These are phyloP conservation scores for Trichophyton verrucosum DNA, from an alignment of 2,329 filamentous ascomycete genomes.

Conservation along the genomic window DNA sequence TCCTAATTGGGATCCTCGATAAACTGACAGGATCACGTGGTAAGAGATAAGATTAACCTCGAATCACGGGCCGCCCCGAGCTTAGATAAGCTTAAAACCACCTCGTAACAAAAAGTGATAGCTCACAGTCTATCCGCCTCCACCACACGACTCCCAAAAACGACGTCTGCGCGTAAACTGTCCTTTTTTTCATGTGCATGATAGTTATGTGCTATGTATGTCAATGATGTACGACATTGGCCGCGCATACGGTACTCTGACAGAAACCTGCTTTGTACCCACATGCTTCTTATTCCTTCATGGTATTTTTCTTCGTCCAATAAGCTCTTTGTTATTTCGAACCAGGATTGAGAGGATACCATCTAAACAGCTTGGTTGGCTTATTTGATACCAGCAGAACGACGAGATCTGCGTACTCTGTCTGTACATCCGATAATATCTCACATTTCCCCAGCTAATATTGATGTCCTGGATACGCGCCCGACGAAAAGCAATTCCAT, in stretches of 20 bases:
- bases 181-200: neutral
- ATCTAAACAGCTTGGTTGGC: neutral
- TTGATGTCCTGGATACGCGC: neutral
- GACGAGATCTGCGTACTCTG: neutral
- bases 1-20: neutral
- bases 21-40: neutral
- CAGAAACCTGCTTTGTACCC: neutral
- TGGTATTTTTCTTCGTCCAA: neutral
- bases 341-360: neutral
- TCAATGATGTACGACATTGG: neutral
- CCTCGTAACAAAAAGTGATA: neutral
- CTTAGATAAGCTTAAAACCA: constrained; percentile 4
- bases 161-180: neutral
- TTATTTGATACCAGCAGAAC: neutral
- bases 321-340: neutral
- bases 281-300: neutral
- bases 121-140: neutral
- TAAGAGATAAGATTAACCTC: neutral
- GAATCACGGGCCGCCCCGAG: neutral
- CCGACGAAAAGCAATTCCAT: neutral
- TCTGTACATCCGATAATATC: neutral
- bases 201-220: neutral
- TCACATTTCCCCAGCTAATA: neutral
- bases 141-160: neutral
- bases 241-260: neutral